Percentiles rank a stretch among this genome's conserved stretches.
Conservation (phyloP, 495 filamentous ascomycete genomes). For the Glonium stellatum region DNA sequence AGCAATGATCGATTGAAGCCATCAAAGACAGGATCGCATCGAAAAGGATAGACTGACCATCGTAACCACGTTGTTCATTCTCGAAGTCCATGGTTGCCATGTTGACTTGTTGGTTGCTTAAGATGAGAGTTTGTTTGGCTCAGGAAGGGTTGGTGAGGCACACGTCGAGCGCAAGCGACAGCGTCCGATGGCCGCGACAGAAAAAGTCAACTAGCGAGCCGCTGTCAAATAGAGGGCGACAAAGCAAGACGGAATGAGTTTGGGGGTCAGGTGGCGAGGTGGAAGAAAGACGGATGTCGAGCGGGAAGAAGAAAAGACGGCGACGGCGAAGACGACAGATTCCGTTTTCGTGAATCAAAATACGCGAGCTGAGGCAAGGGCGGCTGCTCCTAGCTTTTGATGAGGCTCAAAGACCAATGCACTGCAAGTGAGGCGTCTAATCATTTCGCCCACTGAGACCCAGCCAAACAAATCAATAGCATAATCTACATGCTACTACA, state of each 20-base stretch:
- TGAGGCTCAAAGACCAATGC: not conserved
- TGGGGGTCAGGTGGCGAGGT: not conserved
- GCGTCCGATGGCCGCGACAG: not conserved
- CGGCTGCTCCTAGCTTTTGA: not conserved
- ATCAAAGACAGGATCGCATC: slow-evolving; percentile 2
- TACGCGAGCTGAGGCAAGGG: not conserved
- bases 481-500: not conserved
- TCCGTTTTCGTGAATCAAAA: not conserved
- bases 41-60: slow-evolving; percentile 29
- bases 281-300: not conserved
- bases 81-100: slow-evolving; percentile 40
- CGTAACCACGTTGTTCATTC: slow-evolving; percentile 35
- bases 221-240: not conserved
- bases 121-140: not conserved
- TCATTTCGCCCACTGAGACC: not conserved
- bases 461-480: not conserved
- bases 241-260: not conserved
- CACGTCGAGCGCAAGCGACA: not conserved
- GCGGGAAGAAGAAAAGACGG: not conserved
- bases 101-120: slow-evolving; percentile 5
- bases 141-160: not conserved
- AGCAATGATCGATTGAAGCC: slow-evolving; percentile 4
- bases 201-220: not conserved
- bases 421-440: not conserved
- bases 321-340: too few relatives aligned